Conservation (phyloP, 257 asterid genomes). For the Solanum bukasovii region DNA sequence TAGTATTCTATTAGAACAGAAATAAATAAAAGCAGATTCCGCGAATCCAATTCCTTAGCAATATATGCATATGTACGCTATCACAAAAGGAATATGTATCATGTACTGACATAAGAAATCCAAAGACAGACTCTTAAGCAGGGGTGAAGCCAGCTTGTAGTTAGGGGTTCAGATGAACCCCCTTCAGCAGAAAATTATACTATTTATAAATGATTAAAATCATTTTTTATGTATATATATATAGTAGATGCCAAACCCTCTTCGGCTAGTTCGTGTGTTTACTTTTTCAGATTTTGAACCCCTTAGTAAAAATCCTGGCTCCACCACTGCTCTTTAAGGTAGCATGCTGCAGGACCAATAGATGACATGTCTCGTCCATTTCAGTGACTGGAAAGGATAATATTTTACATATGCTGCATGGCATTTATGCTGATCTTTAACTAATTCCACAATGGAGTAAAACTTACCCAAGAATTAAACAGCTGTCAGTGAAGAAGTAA, state of each 20-base stretch:
- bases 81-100: background rate
- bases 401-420: background rate
- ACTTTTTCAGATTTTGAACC: too few relatives aligned
- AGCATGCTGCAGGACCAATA: background rate
- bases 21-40: background rate
- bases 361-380: background rate
- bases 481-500: constrained; percentile 96
- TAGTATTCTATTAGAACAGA: background rate
- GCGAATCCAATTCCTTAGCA: background rate
- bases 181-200: background rate
- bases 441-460: constrained; percentile 6
- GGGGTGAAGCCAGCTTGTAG: background rate
- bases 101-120: background rate
- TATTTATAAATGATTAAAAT: too few relatives aligned
- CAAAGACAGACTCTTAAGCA: background rate
- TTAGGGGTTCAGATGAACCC: background rate
- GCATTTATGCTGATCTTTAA: background rate
- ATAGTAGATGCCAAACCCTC: too few relatives aligned
- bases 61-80: background rate
- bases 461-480: constrained; percentile 92
- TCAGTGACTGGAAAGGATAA: background rate
- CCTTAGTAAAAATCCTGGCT: background rate
- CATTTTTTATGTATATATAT: too few relatives aligned
- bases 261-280: too few relatives aligned
- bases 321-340: background rate